phyloP scores from a whole-genome alignment of 225 moss, liverwort and hornwort species.

The Takakia lepidozioides region DNA sequence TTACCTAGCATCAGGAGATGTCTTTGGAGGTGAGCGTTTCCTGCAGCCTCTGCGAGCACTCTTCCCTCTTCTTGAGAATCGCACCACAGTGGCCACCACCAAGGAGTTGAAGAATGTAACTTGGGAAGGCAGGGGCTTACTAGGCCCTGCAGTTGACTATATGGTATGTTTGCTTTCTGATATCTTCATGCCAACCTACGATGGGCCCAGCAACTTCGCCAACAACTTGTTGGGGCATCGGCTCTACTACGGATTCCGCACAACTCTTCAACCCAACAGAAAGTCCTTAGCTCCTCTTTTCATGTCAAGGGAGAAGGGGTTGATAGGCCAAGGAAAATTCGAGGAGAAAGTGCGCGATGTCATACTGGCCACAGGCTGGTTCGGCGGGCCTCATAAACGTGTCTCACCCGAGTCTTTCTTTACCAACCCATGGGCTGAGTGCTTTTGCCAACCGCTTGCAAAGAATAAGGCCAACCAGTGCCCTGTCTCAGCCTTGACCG shows the following conservation, averaged over 20 bases:
- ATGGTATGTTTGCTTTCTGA: conserved; percentile 79
- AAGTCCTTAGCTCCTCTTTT: conserved; percentile 73
- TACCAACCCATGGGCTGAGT: conserved; percentile 87
- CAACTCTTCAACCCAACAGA: conserved; percentile 64
- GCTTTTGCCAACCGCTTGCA: conserved; percentile 59
- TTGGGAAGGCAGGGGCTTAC: conserved; percentile 41
- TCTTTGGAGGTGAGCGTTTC: conserved; percentile 63
- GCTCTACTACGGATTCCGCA: conserved; percentile 72
- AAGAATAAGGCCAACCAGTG: conserved; percentile 28
- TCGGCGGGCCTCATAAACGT: conserved; percentile 44
- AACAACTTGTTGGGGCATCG: conserved; percentile 86
- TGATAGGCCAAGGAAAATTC: conserved; percentile 31
- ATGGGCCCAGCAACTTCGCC: conserved; percentile 87
- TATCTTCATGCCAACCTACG: conserved; percentile 72
- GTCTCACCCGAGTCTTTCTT: conserved; percentile 63
- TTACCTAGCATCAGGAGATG: conserved; percentile 70
- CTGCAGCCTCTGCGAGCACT: conserved; percentile 54
- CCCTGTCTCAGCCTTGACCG: too few species aligned
- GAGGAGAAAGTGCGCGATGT: conserved; percentile 32
- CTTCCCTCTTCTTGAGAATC: conserved; percentile 76
- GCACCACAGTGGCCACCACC: conserved; percentile 41
- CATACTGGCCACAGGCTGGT: conserved; percentile 31
- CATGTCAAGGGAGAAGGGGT: conserved; percentile 37
- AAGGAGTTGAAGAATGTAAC: conserved; percentile 24
- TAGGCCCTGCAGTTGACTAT: conserved; percentile 82